Conservation (phyloP, 306 rosid species). For the Nissolia schottii region DNA sequence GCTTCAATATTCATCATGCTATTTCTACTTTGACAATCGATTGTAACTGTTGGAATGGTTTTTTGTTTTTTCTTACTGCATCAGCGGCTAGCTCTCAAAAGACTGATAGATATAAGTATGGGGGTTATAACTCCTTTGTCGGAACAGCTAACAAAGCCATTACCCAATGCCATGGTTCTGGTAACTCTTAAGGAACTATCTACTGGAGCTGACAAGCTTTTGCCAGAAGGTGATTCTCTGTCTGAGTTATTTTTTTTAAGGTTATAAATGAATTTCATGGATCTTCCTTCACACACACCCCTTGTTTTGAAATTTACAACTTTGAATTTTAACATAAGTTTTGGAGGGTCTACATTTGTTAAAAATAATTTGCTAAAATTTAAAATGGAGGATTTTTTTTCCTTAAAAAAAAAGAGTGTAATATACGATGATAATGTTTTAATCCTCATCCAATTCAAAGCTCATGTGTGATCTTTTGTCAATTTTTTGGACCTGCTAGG, state of each 20-base stretch:
- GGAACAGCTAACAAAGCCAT: conserved; percentile 92
- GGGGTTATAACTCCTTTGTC: conserved; percentile 88
- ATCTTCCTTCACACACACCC: neutral
- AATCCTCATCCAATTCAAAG: neutral
- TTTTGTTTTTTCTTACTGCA: conserved; percentile 17
- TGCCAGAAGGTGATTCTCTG: conserved; percentile 71
- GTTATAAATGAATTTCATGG: conserved; percentile 2
- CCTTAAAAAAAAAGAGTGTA: neutral
- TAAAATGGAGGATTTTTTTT: neutral
- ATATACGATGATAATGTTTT: neutral
- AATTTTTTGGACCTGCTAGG: conserved; percentile 43
- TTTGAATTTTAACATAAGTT: conserved; percentile 1
- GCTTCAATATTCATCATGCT: neutral
- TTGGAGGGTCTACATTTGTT: neutral
- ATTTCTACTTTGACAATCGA: neutral
- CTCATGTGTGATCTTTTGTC: conserved; percentile 5
- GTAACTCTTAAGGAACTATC: conserved; percentile 88
- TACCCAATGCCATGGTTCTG: conserved; percentile 88
- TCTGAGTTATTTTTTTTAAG: neutral
- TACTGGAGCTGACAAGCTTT: conserved; percentile 83
- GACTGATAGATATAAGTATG: conserved; percentile 85
- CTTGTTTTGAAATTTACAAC: neutral
- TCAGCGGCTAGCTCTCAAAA: conserved; percentile 90
- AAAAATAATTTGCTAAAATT: neutral
- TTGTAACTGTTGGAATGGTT: conserved; percentile 9